phyloP scores from a whole-genome alignment of 805 yeast species.

The Ogataea nitratoaversa region DNA sequence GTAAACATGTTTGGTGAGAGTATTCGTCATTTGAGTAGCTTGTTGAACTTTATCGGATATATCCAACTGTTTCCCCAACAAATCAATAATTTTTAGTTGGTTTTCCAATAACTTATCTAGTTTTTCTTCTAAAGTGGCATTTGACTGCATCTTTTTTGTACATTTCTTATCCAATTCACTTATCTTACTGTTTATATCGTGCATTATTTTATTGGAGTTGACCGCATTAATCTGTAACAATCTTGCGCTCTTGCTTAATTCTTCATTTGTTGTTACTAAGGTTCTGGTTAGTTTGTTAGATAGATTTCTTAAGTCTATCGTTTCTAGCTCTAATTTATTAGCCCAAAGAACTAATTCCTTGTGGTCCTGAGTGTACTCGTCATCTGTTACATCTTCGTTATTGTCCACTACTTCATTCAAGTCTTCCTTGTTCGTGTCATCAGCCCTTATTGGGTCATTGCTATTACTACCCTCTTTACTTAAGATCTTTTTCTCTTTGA shows the following conservation, averaged over 20 bases:
- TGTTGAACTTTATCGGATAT: neutral
- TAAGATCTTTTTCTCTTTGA: neutral
- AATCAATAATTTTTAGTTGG: slow-evolving; percentile 7
- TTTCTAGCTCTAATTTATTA: slow-evolving; percentile 45
- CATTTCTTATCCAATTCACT: slow-evolving; percentile 2
- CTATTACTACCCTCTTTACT: neutral
- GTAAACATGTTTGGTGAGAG: neutral
- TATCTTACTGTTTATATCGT: slow-evolving; percentile 8
- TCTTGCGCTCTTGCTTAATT: slow-evolving; percentile 5
- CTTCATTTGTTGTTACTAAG: slow-evolving; percentile 9
- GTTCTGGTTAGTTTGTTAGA: slow-evolving; percentile 16
- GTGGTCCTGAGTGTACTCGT: slow-evolving; percentile 15
- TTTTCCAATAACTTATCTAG: slow-evolving; percentile 11
- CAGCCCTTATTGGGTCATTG: too few relatives aligned
- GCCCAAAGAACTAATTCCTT: slow-evolving; percentile 44
- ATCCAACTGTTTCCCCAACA: slow-evolving; percentile 4
- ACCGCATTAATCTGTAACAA: slow-evolving; percentile 7
- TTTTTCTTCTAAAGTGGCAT: slow-evolving; percentile 6
- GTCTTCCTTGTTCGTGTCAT: too few relatives aligned
- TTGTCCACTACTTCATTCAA: too few relatives aligned
- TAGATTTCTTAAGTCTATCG: slow-evolving; percentile 37
- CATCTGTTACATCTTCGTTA: slow-evolving; percentile 2
- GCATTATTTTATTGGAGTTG: slow-evolving; percentile 9
- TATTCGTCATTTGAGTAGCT: neutral
- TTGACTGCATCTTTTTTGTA: neutral